Conservation (phyloP, 345 rosid species). For the Turritis glabra region DNA sequence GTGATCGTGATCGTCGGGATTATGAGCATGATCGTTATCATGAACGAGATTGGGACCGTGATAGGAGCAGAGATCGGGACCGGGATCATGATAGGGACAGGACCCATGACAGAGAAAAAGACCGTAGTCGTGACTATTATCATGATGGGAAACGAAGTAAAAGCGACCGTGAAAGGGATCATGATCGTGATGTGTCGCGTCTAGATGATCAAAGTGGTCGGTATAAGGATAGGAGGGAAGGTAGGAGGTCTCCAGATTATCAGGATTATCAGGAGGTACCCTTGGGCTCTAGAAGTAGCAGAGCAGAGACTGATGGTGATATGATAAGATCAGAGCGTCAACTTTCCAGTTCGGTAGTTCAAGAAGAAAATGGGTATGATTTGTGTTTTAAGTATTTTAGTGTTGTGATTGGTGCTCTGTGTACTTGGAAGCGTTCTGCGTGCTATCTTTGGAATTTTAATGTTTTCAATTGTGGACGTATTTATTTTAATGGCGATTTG, state of each 20-base stretch:
- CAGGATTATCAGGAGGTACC: constrained; percentile 51
- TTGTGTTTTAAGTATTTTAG: neutral
- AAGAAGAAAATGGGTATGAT: constrained; percentile 71
- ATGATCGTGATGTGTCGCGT: constrained; percentile 47
- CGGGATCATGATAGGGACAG: constrained; percentile 46
- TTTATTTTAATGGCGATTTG: neutral
- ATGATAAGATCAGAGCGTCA: constrained; percentile 70
- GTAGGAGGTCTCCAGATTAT: constrained; percentile 74
- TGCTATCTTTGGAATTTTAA: constrained; percentile 1
- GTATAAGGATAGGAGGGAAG: constrained; percentile 62
- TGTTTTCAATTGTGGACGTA: neutral
- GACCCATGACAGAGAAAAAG: constrained; percentile 45
- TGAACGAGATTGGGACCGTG: constrained; percentile 38
- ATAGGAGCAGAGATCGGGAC: constrained; percentile 42
- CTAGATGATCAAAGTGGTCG: constrained; percentile 58
- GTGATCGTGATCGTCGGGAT: constrained; percentile 42
- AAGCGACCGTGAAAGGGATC: constrained; percentile 42
- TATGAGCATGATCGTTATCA: constrained; percentile 43
- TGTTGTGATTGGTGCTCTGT: neutral
- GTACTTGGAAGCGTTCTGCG: neutral
- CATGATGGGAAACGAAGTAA: constrained; percentile 46
- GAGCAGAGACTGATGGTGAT: constrained; percentile 65
- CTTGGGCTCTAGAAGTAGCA: constrained; percentile 52
- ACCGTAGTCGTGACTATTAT: constrained; percentile 43
- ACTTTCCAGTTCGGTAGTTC: constrained; percentile 55